These are phyloP conservation scores for Furcasterigmium sp. DNA, from an alignment of 2,329 filamentous ascomycete genomes.

Conservation along the genomic window DNA sequence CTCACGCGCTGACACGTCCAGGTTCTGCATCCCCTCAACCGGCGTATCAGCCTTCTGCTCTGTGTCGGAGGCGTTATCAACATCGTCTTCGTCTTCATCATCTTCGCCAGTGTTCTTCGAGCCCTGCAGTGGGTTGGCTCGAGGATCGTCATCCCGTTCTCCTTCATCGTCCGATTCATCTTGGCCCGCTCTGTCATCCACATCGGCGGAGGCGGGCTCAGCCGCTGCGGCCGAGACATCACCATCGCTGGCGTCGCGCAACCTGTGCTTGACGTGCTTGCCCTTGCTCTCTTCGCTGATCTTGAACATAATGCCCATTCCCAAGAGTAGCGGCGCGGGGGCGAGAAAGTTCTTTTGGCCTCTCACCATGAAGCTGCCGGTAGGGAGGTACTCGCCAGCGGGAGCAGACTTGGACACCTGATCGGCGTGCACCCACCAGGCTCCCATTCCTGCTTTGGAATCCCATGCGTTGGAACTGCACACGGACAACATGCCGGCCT, in stretches of 20 bases:
- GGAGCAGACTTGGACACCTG: constrained; percentile 84
- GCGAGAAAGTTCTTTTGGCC: constrained; percentile 90
- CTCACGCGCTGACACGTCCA: constrained; percentile 12
- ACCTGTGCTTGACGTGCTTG: constrained; percentile 71
- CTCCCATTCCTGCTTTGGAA: constrained; percentile 89
- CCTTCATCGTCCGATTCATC: constrained; percentile 26
- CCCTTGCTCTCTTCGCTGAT: constrained; percentile 84
- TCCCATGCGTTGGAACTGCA: constrained; percentile 91
- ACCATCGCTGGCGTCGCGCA: constrained; percentile 15
- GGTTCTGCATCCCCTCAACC: constrained; percentile 7
- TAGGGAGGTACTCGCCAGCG: constrained; percentile 72
- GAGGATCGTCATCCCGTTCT: constrained; percentile 18
- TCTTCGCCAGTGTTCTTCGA: constrained; percentile 17
- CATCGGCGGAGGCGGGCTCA: constrained; percentile 22
- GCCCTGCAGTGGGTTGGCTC: constrained; percentile 32
- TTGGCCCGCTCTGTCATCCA: constrained; percentile 25
- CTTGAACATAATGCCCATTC: constrained; percentile 81
- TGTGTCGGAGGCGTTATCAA: constrained; percentile 2
- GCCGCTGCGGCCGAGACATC: neutral
- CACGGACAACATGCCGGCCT: constrained; percentile 81
- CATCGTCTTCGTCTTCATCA: constrained; percentile 15
- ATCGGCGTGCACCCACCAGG: constrained; percentile 90
- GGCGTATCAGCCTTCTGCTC: constrained; percentile 10
- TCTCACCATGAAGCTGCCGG: constrained; percentile 73
- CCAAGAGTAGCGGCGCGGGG: constrained; percentile 80